Base-by-base conservation (phyloP, 805 yeast species). In the Wickerhamomyces kurtzmanii region DNA sequence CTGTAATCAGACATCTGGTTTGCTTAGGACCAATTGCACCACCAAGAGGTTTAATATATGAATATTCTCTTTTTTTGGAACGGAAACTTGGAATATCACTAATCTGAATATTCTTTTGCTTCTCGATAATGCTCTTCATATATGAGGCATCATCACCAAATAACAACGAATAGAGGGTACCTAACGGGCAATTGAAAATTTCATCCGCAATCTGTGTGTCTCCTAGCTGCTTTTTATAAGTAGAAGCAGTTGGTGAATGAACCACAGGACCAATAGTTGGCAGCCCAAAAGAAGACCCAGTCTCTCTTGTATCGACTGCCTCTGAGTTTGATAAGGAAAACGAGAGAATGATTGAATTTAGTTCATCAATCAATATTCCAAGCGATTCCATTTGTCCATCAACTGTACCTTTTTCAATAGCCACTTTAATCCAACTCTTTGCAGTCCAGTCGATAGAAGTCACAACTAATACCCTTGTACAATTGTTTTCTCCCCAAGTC, bases 381-480 rank as follows among this genome's bases (percentile, higher is more conserved):
- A 76, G 59, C 1, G 79, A 67, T 6, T 72, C 75, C 31, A 68
- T 69, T 35, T 82, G 87, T 8, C 89, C 91, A 22, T 73, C 72
- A 38, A 75, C 68, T 2, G 86, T 63, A 29, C 83, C 85, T 31
- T 68, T 77, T 44, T 82, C 91, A 33, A 82, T 74, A 1, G 84
- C 78, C 15, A 75, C 68, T 47, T 76, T 79, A 34, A 82, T 68
- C 87, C 89, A 80, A 26, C 85, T 75, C 37, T 75, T 76, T 6
- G 77, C 82, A 1, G 75, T 54, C 93, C 93, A 82, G 31, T 72
- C 71, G 24, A 79, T 65, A 17, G 54, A 53, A 3, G 77, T 75
- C 18, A 69, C 63, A 11, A 76, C 69, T 15, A 57, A 54, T 5
- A 79, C 20, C 15, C 56, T 57, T 0, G 87, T 78, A 7, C 51